Conservation (phyloP, 306 rosid genomes). For the Cucumis hystrix region DNA sequence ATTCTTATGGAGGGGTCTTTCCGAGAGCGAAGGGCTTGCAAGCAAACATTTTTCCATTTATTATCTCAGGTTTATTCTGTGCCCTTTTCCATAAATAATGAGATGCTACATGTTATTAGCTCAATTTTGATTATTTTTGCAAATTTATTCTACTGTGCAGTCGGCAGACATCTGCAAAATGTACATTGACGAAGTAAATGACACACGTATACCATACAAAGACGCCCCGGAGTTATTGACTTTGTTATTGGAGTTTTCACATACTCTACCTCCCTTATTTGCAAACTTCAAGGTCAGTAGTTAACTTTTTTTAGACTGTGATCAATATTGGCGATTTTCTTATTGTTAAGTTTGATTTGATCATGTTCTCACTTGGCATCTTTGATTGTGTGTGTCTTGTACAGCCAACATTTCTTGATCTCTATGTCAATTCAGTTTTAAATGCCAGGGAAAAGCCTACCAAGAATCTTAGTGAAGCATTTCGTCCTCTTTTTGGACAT, state of each 20-base stretch:
- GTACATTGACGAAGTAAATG: constrained; percentile 59
- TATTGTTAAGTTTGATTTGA: neutral
- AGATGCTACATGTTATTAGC: neutral
- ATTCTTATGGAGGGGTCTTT: constrained; percentile 43
- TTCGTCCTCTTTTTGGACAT: constrained; percentile 55
- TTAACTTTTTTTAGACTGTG: neutral
- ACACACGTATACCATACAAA: constrained; percentile 47
- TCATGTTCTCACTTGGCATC: constrained; percentile 6
- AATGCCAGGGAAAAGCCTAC: constrained; percentile 73
- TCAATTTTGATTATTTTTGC: neutral
- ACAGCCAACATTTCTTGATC: constrained; percentile 79
- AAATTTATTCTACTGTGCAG: constrained; percentile 24
- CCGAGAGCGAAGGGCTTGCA: constrained; percentile 54
- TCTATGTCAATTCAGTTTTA: constrained; percentile 66
- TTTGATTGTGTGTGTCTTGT: neutral
- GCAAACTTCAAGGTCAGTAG: constrained; percentile 52
- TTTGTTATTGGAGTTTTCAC: constrained; percentile 61
- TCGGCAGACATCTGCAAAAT: constrained; percentile 43
- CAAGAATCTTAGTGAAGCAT: constrained; percentile 65
- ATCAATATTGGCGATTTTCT: neutral
- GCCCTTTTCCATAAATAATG: neutral
- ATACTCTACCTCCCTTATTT: constrained; percentile 35
- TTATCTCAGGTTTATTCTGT: constrained; percentile 56
- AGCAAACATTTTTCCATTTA: constrained; percentile 42
- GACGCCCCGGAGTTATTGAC: constrained; percentile 59